Evolutionary conservation across 2,329 filamentous ascomycete species (phyloP).

Genomic region (Colletotrichum orbiculare): DNA sequence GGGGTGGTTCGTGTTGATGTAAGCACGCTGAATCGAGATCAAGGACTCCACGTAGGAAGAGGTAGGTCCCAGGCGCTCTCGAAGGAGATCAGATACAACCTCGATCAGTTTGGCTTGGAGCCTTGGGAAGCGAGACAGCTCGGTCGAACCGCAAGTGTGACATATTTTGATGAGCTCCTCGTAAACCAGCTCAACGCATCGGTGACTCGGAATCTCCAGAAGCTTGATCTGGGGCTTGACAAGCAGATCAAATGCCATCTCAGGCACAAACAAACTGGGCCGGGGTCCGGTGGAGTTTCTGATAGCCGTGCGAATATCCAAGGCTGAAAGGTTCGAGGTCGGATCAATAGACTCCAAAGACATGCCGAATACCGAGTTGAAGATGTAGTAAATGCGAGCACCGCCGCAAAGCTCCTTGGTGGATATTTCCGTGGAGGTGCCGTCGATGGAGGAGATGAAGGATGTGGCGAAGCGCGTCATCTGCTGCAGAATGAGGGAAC

Average conservation of each 20-base stretch:
- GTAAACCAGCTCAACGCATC: constrained; percentile 97
- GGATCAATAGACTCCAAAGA: constrained; percentile 96
- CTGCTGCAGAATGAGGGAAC: constrained; percentile 92
- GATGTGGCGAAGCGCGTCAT: constrained; percentile 99
- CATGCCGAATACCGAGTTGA: constrained; percentile 98
- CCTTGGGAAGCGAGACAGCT: constrained; percentile 90
- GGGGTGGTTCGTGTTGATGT: constrained; percentile 99
- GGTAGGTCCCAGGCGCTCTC: constrained; percentile 89
- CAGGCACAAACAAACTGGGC: constrained; percentile 95
- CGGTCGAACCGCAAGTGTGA: constrained; percentile 96
- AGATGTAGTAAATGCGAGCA: constrained; percentile 97
- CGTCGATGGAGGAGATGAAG: constrained; percentile 98
- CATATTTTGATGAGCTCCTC: constrained; percentile 99
- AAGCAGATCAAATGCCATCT: constrained; percentile 95
- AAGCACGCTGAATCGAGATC: constrained; percentile 96
- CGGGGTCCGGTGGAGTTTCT: constrained; percentile 97
- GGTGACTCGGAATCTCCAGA: constrained; percentile 91
- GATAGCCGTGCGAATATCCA: constrained; percentile 96
- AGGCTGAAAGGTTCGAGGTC: constrained; percentile 91
- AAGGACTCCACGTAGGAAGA: constrained; percentile 95
- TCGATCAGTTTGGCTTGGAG: constrained; percentile 97
- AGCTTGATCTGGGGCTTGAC: constrained; percentile 99
- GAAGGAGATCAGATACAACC: constrained; percentile 93
- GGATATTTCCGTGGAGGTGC: constrained; percentile 97
- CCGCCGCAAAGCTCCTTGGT: constrained; percentile 97